Evolutionary conservation across 306 rosid genomes (phyloP).

Genomic region (Quercus robur): DNA sequence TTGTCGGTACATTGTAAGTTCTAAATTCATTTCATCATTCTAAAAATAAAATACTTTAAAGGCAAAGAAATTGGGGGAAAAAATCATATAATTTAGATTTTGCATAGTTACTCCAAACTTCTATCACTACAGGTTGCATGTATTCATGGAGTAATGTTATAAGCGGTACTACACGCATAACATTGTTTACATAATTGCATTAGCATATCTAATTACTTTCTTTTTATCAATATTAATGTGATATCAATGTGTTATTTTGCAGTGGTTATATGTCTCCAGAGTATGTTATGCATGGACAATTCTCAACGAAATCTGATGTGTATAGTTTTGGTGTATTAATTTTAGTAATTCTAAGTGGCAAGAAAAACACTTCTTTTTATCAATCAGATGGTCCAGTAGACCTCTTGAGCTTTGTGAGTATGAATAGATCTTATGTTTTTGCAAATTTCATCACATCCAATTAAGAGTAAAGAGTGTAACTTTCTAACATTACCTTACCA

Average conservation of each 20-base stretch:
- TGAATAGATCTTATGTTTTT: not conserved
- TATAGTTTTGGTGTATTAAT: conserved; percentile 39
- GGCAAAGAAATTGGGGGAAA: too few species aligned
- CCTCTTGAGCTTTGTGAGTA: conserved; percentile 31
- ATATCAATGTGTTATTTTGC: not conserved
- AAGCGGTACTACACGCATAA: too few species aligned
- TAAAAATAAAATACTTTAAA: too few species aligned
- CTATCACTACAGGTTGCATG: too few species aligned
- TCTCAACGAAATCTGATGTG: conserved; percentile 25
- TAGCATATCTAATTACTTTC: not conserved
- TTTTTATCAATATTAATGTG: not conserved
- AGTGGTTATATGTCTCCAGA: conserved; percentile 46
- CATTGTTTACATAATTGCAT: too few species aligned
- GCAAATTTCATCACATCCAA: too few species aligned
- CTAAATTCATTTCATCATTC: too few species aligned
- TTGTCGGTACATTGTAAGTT: conserved; percentile 53
- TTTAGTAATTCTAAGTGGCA: conserved; percentile 31
- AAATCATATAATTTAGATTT: too few species aligned
- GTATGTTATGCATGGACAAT: conserved; percentile 35
- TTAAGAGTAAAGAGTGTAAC: not conserved
- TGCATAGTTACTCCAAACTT: too few species aligned
- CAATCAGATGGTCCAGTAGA: conserved; percentile 21
- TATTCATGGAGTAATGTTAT: too few species aligned
- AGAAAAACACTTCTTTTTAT: conserved; percentile 10
- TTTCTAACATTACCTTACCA: not conserved